Base-by-base conservation (phyloP, 371 early-diverging fungal genomes). In the Dichotomocladium elegans region DNA sequence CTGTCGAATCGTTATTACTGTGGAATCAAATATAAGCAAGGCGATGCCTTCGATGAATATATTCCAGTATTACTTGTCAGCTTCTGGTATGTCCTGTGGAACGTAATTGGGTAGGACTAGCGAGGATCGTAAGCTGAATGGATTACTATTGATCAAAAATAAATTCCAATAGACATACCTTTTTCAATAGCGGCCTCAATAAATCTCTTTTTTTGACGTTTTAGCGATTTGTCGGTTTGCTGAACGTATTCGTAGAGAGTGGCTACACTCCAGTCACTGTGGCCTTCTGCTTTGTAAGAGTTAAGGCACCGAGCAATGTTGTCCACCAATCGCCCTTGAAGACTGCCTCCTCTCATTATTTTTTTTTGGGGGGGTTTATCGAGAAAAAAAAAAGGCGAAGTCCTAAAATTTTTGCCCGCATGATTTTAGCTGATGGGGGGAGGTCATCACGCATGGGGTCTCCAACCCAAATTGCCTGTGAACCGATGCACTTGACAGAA, bases 141-240 rank as follows among this genome's bases (percentile, higher is more conserved):
- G n/a, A n/a, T n/a, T n/a, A n/a, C n/a, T n/a, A n/a, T n/a, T n/a
- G n/a, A n/a, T n/a, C n/a, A n/a, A n/a, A n/a, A n/a, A n/a, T 31
- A 40, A 51, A 24, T 35, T 14, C 31, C 26, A 58, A 8, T 41
- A 42, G 42, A 15, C 28, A 24, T 25, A 77, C 78, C 60, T 61
- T 71, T 74, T 41, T 77, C 70, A 12, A 85, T 70, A 45, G 68
- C 68, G 12, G 58, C 56, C 47, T 80, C 80, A 0, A 85, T 35
- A 54, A 70, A 66, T 14, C 56, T 49, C 28, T 64, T 66, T 41
- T 82, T 84, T 35, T 70, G 62, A 35, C 85, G 61, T 58, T 68
- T 51, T 17, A 83, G 56, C 3, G 72, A 64, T 17, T 59, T 33
- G 41, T 84, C 85, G 11, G 61, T 66, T 26, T 63, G 57, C 10